phyloP scores from a whole-genome alignment of 1,284 basidiomycete species.

The Cystobasidiaceae sp. region DNA sequence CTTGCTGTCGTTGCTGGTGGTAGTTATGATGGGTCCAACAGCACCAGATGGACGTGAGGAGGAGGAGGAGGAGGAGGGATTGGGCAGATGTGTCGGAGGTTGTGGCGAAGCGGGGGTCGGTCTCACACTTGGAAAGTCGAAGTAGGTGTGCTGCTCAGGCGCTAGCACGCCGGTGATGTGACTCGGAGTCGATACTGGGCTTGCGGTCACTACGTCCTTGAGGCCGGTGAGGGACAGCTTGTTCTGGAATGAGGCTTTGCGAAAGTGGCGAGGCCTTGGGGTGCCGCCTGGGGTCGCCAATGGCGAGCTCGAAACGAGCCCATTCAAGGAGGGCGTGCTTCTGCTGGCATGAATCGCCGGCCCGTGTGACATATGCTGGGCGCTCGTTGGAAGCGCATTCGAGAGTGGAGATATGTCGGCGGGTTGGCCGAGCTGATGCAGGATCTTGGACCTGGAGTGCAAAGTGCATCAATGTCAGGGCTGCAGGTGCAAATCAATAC shows the following conservation, averaged over 20 bases:
- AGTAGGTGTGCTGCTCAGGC: not conserved
- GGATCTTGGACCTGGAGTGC: slow-evolving; percentile 23
- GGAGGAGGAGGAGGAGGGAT: no score
- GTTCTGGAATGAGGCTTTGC: slow-evolving; percentile 9
- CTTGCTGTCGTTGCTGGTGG: no score
- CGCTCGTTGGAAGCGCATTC: not conserved
- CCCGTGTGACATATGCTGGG: not conserved
- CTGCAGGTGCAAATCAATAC: not conserved
- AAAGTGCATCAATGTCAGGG: not conserved
- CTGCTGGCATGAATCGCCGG: not conserved
- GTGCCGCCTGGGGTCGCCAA: not conserved
- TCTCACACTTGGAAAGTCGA: not conserved
- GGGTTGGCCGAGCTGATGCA: slow-evolving; percentile 22
- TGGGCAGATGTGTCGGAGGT: no score
- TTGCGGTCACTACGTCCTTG: slow-evolving; percentile 12
- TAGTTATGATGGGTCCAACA: no score
- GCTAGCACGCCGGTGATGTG: slow-evolving; percentile 3
- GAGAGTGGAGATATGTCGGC: not conserved
- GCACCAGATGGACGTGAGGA: no score
- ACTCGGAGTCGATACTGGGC: slow-evolving; percentile 8
- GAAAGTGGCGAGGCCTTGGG: slow-evolving; percentile 12
- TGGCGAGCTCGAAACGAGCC: not conserved
- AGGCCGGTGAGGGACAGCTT: slow-evolving; percentile 8
- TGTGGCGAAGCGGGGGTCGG: no score
- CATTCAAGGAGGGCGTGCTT: not conserved